Base-by-base conservation (phyloP, 805 yeast genomes). In the Kurtzmaniella fragi region DNA sequence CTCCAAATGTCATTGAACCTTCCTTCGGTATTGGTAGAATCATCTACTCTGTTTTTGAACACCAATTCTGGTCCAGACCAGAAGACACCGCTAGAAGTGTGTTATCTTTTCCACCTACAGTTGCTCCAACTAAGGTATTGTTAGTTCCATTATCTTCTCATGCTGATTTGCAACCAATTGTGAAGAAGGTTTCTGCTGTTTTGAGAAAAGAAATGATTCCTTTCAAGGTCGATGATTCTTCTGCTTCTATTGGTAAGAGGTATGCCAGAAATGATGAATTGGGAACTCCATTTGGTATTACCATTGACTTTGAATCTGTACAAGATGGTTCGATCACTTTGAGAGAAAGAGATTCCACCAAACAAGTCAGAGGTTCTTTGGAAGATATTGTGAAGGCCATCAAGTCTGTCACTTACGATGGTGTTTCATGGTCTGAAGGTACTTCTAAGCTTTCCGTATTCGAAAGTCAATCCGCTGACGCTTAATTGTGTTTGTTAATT, bases 11-110 rank as follows among this genome's bases (percentile, higher is more conserved):
- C 45, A 93, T 93, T 56, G 99, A 93, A 71, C 99, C 99, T 46
- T 93, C 99, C 5, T 93, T 93, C 58, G 99, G 99, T 78, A 84
- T 93, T 60, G 99, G 99, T 44, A 90, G 99, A 72, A 88, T 95
- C 62, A 72, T 93, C 49, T 93, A 93, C 71, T 78, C 95, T 30
- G 66, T 91, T 50, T 85, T 90, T 56, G 99, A 93, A 72, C 99
- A 93, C 67, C 75, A 78, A 37, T 93, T 83, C 84, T 93, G 96
- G 96, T 67, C 84, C 40, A 83, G 99, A 69, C 88, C 95, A 14
- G 96, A 85, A 60, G 77, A 82, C 46, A 82, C 86, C 42, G 90
- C 96, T 67, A 82, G 91, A 56, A 73, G 69, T 26, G 95, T 87
- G 10, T 72, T 93, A 48, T 87, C 97, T 11, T 84, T 93, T 73